Evolutionary conservation across 2,329 filamentous ascomycete genomes (phyloP).

Genomic region (Exophiala calicioides): DNA sequence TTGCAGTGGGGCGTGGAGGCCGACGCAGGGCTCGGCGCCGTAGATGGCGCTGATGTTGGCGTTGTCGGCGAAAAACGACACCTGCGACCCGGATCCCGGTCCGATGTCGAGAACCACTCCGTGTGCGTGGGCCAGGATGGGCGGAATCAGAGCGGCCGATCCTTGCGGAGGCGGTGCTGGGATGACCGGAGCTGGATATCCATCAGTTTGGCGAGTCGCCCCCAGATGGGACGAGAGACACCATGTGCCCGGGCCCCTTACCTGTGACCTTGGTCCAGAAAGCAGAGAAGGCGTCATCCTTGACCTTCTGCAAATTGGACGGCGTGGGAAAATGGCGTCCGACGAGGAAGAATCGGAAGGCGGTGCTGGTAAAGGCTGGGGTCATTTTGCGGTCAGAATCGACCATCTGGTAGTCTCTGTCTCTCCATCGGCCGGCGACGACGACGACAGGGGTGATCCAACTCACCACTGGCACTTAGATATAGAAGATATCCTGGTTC

Average conservation of each 20-base stretch:
- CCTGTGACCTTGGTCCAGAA: slow-evolving; percentile 45
- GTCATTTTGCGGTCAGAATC: background rate
- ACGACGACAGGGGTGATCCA: background rate
- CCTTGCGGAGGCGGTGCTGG: slow-evolving; percentile 29
- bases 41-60: slow-evolving; percentile 51
- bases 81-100: slow-evolving; percentile 55
- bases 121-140: slow-evolving; percentile 41
- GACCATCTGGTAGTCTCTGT: background rate
- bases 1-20: slow-evolving; percentile 49
- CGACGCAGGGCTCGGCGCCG: slow-evolving; percentile 55
- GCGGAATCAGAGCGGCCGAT: slow-evolving; percentile 43
- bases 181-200: slow-evolving; percentile 22
- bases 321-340: slow-evolving; percentile 10
- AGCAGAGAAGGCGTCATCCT: slow-evolving; percentile 43
- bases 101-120: slow-evolving; percentile 53
- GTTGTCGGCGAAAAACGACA: slow-evolving; percentile 46
- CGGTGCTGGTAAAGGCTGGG: slow-evolving; percentile 17
- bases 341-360: slow-evolving; percentile 18
- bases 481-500: slow-evolving; percentile 14
- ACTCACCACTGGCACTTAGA: slow-evolving; percentile 12
- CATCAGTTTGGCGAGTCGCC: background rate
- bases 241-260: slow-evolving; percentile 27
- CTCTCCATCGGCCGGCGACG: background rate
- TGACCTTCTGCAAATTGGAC: slow-evolving; percentile 31
- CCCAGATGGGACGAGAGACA: background rate